These are phyloP conservation scores for Trametes elegans DNA, from an alignment of 768 basidiomycete genomes.

Conservation along the genomic window DNA sequence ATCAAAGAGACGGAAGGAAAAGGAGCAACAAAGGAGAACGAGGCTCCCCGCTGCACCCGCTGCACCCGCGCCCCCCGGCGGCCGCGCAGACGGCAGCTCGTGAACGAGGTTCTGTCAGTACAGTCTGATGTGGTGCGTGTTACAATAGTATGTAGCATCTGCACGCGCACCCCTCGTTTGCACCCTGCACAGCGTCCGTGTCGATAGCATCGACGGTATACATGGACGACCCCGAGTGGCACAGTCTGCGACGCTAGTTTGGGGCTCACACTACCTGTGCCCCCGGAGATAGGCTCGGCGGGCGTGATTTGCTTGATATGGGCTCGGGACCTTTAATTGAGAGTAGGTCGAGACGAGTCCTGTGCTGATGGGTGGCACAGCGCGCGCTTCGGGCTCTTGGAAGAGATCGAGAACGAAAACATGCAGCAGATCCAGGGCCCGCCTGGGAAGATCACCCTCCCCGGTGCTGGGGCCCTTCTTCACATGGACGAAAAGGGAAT, in stretches of 20 bases:
- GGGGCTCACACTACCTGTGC: not conserved
- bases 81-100: not conserved
- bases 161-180: not conserved
- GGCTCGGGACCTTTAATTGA: not conserved
- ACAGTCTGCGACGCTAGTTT: not conserved
- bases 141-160: constrained; percentile 2
- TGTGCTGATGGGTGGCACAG: constrained; percentile 3
- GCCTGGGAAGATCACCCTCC: not conserved
- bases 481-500: too few species aligned
- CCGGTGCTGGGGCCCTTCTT: too few species aligned
- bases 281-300: not conserved
- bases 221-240: constrained; percentile 2
- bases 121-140: constrained; percentile 15
- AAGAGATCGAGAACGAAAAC: too few species aligned
- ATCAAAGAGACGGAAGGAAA: constrained; percentile 63
- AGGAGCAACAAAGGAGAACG: constrained; percentile 24
- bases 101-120: constrained; percentile 18
- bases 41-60: constrained; percentile 2
- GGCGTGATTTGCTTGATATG: constrained; percentile 1
- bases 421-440: not conserved
- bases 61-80: not conserved
- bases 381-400: not conserved
- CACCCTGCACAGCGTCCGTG: not conserved
- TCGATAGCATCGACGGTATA: not conserved
- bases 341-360: not conserved